phyloP scores from a whole-genome alignment of 352 stramenopile genomes.

The Pythium periplocum region DNA sequence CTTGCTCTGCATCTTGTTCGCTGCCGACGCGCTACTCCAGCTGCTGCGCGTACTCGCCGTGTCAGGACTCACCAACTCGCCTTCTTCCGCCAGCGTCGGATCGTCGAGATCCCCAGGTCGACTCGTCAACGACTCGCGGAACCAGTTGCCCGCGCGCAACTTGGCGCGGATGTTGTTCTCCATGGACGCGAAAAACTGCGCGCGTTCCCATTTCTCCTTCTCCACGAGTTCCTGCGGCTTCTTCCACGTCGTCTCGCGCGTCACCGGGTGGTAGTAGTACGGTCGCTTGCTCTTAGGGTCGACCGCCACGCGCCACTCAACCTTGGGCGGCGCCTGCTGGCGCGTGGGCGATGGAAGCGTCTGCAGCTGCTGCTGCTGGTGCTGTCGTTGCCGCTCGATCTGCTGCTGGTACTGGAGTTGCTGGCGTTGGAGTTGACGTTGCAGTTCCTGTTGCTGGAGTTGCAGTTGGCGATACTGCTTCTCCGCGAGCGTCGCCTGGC shows the following conservation, averaged over 20 bases:
- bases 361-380: slow-evolving; percentile 8
- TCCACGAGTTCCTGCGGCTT: slow-evolving; percentile 84
- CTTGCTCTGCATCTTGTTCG: slow-evolving; percentile 13
- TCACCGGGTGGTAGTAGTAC: slow-evolving; percentile 97
- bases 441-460: slow-evolving; percentile 4
- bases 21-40: slow-evolving; percentile 15
- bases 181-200: slow-evolving; percentile 95
- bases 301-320: slow-evolving; percentile 74
- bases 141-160: slow-evolving; percentile 56
- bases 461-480: not conserved
- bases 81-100: not conserved
- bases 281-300: slow-evolving; percentile 84
- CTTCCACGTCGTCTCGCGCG: slow-evolving; percentile 96
- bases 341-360: not conserved
- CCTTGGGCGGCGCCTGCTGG: not conserved
- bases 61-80: slow-evolving; percentile 4
- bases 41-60: slow-evolving; percentile 28
- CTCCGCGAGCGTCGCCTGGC: not conserved
- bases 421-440: slow-evolving; percentile 10
- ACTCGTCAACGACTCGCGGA: slow-evolving; percentile 27
- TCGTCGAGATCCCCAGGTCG: slow-evolving; percentile 14
- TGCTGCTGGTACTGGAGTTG: slow-evolving; percentile 2
- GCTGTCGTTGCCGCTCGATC: slow-evolving; percentile 3
- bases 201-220: slow-evolving; percentile 74
- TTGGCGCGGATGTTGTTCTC: slow-evolving; percentile 95